These are phyloP conservation scores for Fraxinus pennsylvanica DNA, from an alignment of 257 asterid species.

Conservation along the genomic window DNA sequence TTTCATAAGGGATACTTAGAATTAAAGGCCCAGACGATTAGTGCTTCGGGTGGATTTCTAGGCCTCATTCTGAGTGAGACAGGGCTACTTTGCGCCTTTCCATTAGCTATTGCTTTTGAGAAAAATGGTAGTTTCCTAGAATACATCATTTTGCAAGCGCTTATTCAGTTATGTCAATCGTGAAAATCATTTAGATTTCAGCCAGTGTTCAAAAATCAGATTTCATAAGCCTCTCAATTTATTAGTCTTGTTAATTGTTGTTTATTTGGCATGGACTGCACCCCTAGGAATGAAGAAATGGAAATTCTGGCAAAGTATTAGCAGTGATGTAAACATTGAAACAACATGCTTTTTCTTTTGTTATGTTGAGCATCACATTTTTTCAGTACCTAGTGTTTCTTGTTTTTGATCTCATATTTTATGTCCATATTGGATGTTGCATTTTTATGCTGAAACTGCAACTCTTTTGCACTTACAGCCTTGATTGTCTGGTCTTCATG, in stretches of 20 bases:
- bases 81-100: too few species aligned
- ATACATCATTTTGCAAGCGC: not conserved
- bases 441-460: constrained; percentile 1
- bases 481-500: constrained; percentile 58
- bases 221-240: not conserved
- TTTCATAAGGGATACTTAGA: too few species aligned
- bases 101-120: too few species aligned
- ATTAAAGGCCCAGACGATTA: too few species aligned
- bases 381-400: not conserved
- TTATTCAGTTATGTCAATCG: not conserved
- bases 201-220: not conserved
- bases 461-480: constrained; percentile 30
- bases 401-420: not conserved
- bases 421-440: not conserved
- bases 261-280: not conserved
- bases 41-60: too few species aligned
- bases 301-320: not conserved
- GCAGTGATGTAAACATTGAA: not conserved
- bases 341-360: not conserved
- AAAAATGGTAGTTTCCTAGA: not conserved
- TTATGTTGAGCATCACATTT: not conserved
- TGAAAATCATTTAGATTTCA: not conserved
- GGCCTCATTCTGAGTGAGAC: too few species aligned
- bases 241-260: not conserved
- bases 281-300: not conserved